Conservation (phyloP, 805 yeast genomes). For the Saccharomycopsis sp. region DNA sequence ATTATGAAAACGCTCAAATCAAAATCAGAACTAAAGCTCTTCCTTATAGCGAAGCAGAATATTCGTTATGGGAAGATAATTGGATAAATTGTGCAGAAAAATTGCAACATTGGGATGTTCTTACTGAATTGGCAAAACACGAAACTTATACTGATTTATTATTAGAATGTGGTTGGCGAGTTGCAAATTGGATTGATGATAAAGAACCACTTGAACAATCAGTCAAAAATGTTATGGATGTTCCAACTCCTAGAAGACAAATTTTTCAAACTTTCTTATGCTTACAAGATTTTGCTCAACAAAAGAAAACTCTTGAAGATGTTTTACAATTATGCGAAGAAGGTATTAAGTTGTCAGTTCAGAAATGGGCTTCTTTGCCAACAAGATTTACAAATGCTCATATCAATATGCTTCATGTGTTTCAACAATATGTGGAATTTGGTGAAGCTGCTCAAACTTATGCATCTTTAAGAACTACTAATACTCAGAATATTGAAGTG, state of each 20-base stretch:
- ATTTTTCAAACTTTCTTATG: constrained; percentile 90
- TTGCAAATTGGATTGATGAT: constrained; percentile 96
- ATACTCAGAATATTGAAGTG: constrained; percentile 82
- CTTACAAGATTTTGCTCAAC: constrained; percentile 88
- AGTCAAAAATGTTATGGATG: constrained; percentile 94
- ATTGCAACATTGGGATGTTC: constrained; percentile 94
- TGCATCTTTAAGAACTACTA: constrained; percentile 76
- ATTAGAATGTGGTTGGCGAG: constrained; percentile 99
- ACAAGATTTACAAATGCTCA: constrained; percentile 68
- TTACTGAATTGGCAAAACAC: constrained; percentile 93
- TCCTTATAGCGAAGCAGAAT: constrained; percentile 93
- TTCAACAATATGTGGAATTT: constrained; percentile 95
- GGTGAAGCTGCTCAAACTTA: constrained; percentile 96
- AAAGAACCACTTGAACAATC: constrained; percentile 90
- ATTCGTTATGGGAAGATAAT: constrained; percentile 95
- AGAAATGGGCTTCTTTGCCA: constrained; percentile 92
- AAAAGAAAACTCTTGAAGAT: constrained; percentile 75
- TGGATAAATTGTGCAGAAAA: constrained; percentile 98
- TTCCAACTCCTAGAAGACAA: constrained; percentile 95
- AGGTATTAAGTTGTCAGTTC: constrained; percentile 84
- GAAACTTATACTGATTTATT: constrained; percentile 94
- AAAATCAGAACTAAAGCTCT: constrained; percentile 91
- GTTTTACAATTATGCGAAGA: constrained; percentile 86
- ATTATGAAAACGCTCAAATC: constrained; percentile 93
- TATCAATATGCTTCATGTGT: constrained; percentile 78